Conservation (phyloP, 176 grass and related monocot species). For the Thinopyrum elongatum region DNA sequence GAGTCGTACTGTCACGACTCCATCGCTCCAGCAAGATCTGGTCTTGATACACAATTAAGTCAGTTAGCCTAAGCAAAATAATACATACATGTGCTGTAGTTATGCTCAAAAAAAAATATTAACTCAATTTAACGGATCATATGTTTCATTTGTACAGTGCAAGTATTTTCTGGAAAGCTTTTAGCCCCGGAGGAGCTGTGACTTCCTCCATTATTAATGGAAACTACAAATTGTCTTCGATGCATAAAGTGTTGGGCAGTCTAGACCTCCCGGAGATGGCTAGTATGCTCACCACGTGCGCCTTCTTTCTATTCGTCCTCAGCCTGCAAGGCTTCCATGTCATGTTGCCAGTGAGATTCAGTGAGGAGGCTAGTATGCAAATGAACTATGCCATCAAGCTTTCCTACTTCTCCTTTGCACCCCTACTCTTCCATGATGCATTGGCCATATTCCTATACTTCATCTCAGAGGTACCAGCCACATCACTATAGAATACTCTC, state of each 20-base stretch:
- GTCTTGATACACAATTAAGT: too few species aligned
- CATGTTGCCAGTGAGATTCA: neutral
- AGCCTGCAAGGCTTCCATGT: constrained; percentile 4
- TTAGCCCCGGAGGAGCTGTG: neutral
- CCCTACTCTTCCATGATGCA: neutral
- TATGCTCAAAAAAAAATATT: too few species aligned
- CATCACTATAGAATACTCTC: neutral
- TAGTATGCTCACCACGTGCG: neutral
- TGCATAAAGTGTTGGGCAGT: neutral
- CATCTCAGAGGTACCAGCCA: neutral
- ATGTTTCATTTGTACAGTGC: neutral
- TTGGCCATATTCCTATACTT: neutral
- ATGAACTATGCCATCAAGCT: neutral
- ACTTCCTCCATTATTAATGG: neutral
- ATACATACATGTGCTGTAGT: too few species aligned
- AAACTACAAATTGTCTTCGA: neutral
- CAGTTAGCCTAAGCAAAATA: too few species aligned
- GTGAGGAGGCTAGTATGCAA: neutral
- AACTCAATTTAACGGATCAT: too few species aligned
- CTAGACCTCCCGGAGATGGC: neutral
- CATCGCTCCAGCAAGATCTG: too few species aligned
- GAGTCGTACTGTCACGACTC: too few species aligned
- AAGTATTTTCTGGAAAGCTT: neutral
- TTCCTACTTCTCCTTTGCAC: neutral
- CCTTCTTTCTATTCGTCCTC: neutral